Evolutionary conservation across 169 alveolate species (phyloP), one percentile per base, ranked within the genome.

Genomic region (Eimeria praecox): DNA sequence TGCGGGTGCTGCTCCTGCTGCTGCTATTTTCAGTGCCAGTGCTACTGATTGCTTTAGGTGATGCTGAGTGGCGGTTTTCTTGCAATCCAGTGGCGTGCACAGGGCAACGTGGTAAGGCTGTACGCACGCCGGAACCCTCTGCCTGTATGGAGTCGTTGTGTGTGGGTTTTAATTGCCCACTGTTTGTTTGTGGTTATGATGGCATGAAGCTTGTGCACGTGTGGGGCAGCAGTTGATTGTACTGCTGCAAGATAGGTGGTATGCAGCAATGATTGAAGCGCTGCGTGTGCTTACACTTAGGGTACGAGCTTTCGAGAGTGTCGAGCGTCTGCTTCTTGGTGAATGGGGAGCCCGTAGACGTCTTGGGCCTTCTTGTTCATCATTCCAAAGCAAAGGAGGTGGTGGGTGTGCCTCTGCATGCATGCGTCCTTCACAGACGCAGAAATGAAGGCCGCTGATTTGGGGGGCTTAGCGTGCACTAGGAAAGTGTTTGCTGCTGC

Each of bases 261-360:
- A 35, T 69, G 80, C 35, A 78, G 27, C n/a, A 64, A 8, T 78
- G 88, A 35, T 18, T 75, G 33, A 0, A 2, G 62, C 56, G 88
- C 80, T 27, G 64, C 14, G 44, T 78, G 64, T 44, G 44, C 30
- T 9, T 12, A 18, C n/a, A 10, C 62, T 12, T 94, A 85, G 96
- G 96, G 59, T 56, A 62, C 64, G 90, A 64, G 40, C 90, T 92
- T 4, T 91, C 96, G 66, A 78, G 59, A 33, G 66, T 94, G 52
- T 59, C 59, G 54, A 83, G 75, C 30, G 96, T 94, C 24, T 77
- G 83, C n/a, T 82, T 94, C 64, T 75, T 62, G 46, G 78, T 94
- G 85, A 94, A 94, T 54, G 96, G 96, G n/a, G 82, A 94, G 71
- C 88, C 93, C 33, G 87, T 82, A 12, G 96, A 94, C 66, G 93